Evolutionary conservation across 2,329 filamentous ascomycete genomes (phyloP), one percentile per base, ranked within the genome.

Genomic region (Monosporascus cannonballus): DNA sequence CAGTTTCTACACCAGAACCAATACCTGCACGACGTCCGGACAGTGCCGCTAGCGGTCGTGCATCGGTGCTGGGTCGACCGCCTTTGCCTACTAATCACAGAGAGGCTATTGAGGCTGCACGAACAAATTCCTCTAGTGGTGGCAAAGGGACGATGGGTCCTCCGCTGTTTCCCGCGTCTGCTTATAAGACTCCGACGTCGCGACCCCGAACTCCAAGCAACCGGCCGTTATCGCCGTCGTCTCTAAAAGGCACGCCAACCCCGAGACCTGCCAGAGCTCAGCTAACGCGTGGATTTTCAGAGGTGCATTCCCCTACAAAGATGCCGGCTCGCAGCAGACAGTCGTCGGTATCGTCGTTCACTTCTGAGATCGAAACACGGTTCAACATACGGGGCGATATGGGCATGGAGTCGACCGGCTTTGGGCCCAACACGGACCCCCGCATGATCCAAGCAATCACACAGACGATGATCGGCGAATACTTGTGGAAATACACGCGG

Each of bases 381-480:
- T 97, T 99, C 77, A 91, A 95, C 66, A 86, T 90, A 41, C 79
- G 83, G 11, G 72, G 80, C 53, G 80, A 80, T 49, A 76, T 80
- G 67, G 73, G 74, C 45, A 76, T 83, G 51, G 74, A 73, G 45
- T 64, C 75, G 6, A 71, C 74, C 47, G 86, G 85, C 15, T 80
- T 94, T 55, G 82, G 84, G 9, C 76, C 84, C 20, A 81, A 82
- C 57, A 96, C 91, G 5, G 94, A 99, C 72, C 93, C 93, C 57
- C 89, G 93, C 62, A 96, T 99, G 91, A 97, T 99, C 61, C 91
- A 96, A 73, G 94, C 94, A 48, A 96, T 99, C 59, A 99, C 94
- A 2, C 93, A 99, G 71, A 97, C 94, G 18, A 99, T 99, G 94
- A 97, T 99, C 66, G 94, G 94, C 52, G 94, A 99, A 69, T 97